Evolutionary conservation across 371 early-diverging fungal genomes (phyloP), one percentile per base, ranked within the genome.

Genomic region (Rhizopus arrhizus): DNA sequence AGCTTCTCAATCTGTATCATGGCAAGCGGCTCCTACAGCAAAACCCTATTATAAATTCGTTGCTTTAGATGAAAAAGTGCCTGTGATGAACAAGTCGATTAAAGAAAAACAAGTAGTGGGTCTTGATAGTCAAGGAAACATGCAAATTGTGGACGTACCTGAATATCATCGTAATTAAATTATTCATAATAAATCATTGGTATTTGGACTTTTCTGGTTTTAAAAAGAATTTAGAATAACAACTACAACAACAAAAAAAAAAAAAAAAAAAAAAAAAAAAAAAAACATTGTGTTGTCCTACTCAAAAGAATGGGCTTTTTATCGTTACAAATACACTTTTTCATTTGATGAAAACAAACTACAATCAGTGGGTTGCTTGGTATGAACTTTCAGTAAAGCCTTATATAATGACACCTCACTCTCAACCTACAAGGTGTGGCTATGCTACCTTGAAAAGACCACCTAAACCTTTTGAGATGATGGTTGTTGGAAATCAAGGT

Each of bases 91-190:
- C 40, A 40, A 40, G 12, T 7, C 40, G 40, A 40, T 40, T 40
- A 40, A 40, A 40, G 40, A 40, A 40, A 56, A 33, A 31, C 43
- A 56, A 11, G 16, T 53, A 11, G 49, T 48, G 7, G 45, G 34
- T 16, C 31, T 46, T 7, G 43, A 43, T 35, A 43, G 34, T 46
- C 22, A 33, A n/a, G 32, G 31, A 42, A 5, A 46, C 3, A 45
- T 32, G 12, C 13, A 32, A 16, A 32, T 28, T 7, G 16, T 56
- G 22, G 15, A 46, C 32, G 7, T 15, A 10, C 56, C 56, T 5
- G 46, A n/a, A 10, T 13, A 51, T 4, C 12, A 50, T 5, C 33
- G 32, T 11, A 34, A 43, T n/a, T 40, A 40, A 12, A 40, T 10
- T 40, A 40, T 22, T 22, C 22, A 22, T 22, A 22, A 22, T 22